These are phyloP conservation scores for Suillus alpinus DNA, from an alignment of 768 basidiomycete species.

Conservation along the genomic window DNA sequence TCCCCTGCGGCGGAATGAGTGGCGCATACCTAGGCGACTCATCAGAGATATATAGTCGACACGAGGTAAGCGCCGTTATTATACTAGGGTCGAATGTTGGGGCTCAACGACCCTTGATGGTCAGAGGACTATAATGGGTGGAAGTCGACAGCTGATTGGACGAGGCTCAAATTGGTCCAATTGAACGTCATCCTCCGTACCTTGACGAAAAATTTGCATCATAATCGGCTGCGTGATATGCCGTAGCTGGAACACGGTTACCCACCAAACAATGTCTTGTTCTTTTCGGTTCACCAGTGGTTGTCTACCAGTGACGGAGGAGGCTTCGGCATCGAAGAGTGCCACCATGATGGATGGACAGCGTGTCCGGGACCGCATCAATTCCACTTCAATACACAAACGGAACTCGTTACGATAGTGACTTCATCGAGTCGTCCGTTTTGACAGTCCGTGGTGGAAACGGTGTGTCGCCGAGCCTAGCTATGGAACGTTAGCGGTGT, in stretches of 20 bases:
- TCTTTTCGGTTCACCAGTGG: neutral
- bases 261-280: neutral
- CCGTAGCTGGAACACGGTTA: neutral
- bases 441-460: neutral
- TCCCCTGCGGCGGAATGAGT: neutral
- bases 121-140: neutral
- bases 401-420: neutral
- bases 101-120: neutral
- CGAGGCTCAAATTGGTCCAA: no score
- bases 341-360: neutral
- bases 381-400: neutral
- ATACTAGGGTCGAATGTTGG: neutral
- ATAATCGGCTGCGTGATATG: neutral
- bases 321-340: neutral
- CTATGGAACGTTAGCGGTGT: neutral
- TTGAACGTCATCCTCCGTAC: neutral
- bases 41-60: neutral
- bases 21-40: neutral
- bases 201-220: neutral
- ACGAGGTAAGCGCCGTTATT: neutral
- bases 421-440: neutral
- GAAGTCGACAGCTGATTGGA: neutral
- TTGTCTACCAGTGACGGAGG: neutral
- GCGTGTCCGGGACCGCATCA: no score
- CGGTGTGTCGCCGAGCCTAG: neutral